These are phyloP conservation scores for Microdochium paspali DNA, from an alignment of 2,329 filamentous ascomycete species.

Conservation along the genomic window DNA sequence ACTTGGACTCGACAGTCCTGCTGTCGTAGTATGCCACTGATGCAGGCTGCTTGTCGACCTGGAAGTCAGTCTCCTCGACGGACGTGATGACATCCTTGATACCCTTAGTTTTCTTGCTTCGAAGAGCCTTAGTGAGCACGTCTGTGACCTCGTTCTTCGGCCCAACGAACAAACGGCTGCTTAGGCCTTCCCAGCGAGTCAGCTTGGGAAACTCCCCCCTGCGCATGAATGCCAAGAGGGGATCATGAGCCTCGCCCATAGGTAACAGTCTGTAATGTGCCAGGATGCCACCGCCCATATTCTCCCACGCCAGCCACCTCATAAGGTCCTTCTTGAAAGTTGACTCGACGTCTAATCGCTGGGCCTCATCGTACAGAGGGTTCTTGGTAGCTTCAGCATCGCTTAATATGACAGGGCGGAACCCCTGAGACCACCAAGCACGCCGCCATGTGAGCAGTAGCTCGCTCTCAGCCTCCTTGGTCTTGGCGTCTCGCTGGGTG, in stretches of 20 bases:
- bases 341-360: slow-evolving; percentile 49
- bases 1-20: slow-evolving; percentile 52
- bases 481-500: slow-evolving; percentile 49
- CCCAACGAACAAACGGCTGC: slow-evolving; percentile 65
- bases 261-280: slow-evolving; percentile 73
- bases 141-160: slow-evolving; percentile 53
- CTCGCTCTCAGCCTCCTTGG: slow-evolving; percentile 64
- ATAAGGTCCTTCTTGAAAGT: slow-evolving; percentile 61
- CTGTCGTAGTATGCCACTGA: slow-evolving; percentile 72
- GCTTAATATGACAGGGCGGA: slow-evolving; percentile 73
- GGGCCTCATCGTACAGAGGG: slow-evolving; percentile 64
- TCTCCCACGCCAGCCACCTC: slow-evolving; percentile 87
- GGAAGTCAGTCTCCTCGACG: slow-evolving; percentile 50
- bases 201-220: slow-evolving; percentile 65
- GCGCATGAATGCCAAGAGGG: slow-evolving; percentile 62
- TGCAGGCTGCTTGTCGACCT: slow-evolving; percentile 52
- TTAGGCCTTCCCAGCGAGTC: slow-evolving; percentile 65
- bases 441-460: slow-evolving; percentile 81
- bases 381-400: slow-evolving; percentile 76
- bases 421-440: slow-evolving; percentile 93
- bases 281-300: slow-evolving; percentile 77
- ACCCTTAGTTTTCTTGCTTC: slow-evolving; percentile 41
- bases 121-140: slow-evolving; percentile 51
- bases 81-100: slow-evolving; percentile 56
- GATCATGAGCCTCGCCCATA: slow-evolving; percentile 69